Evolutionary conservation across 148 eudicot species (phyloP).

Genomic region (Rhododendron vialii): DNA sequence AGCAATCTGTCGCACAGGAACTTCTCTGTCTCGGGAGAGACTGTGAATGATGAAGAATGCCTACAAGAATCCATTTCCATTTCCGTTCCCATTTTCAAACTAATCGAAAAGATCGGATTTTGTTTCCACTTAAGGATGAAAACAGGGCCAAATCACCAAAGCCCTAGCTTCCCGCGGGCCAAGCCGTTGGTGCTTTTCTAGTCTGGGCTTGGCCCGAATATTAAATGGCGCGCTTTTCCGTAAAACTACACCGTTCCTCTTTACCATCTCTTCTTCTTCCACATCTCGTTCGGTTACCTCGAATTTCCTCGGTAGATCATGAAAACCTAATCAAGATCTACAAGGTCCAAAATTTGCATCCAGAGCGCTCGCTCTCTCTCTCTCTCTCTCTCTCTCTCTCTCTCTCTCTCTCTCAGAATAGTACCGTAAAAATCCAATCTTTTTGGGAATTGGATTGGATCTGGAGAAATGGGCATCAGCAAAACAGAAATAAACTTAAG

Average conservation of each 20-base stretch:
- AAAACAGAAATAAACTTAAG: conserved; percentile 79
- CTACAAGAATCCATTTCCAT: conserved; percentile 21
- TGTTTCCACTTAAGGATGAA: too few relatives aligned
- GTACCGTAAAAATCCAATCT: neutral
- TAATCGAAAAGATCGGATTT: neutral
- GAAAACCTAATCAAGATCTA: neutral
- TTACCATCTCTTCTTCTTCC: neutral
- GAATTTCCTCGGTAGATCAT: neutral
- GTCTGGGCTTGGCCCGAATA: neutral
- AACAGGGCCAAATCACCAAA: neutral
- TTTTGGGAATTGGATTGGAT: neutral
- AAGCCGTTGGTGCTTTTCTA: neutral
- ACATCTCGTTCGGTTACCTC: neutral
- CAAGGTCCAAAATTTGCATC: neutral
- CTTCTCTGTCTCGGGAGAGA: conserved; percentile 50
- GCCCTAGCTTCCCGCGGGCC: neutral
- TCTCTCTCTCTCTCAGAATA: neutral
- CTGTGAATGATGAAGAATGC: conserved; percentile 41
- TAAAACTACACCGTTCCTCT: neutral
- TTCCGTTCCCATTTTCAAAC: neutral
- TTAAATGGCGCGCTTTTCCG: neutral
- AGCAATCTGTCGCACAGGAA: conserved; percentile 60
- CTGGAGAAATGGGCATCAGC: conserved; percentile 52
- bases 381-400: neutral
- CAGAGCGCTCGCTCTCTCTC: too few relatives aligned